Evolutionary conservation across 2,329 filamentous ascomycete genomes (phyloP).

Genomic region (Colletotrichum spinosum): DNA sequence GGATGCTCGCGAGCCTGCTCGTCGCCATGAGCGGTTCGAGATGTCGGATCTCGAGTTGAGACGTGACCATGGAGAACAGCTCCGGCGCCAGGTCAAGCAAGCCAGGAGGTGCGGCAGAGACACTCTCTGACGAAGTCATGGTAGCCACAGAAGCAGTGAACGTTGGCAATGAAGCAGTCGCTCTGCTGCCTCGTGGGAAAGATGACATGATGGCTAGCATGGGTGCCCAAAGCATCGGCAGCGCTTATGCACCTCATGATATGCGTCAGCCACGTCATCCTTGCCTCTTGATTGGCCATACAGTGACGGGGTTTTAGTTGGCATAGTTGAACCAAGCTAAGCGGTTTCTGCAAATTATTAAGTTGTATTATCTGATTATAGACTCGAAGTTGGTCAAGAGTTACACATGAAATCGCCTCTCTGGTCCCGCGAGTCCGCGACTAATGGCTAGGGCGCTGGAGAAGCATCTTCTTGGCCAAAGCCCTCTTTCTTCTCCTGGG

Average conservation of each 20-base stretch:
- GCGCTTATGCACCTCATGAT: no score
- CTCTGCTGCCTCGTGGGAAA: no score
- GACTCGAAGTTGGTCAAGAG: neutral
- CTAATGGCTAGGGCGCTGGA: slow-evolving; percentile 7
- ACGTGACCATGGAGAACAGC: neutral
- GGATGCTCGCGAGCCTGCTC: neutral
- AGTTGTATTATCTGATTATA: neutral
- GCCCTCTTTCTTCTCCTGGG: slow-evolving; percentile 15
- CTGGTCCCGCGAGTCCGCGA: neutral
- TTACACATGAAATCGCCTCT: neutral
- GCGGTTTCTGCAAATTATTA: no score
- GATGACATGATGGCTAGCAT: no score
- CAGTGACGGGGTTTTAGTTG: no score
- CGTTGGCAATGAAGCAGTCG: no score
- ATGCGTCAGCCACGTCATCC: no score
- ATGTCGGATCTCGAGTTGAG: neutral
- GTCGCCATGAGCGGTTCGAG: slow-evolving; percentile 1
- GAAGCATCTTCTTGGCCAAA: slow-evolving; percentile 13
- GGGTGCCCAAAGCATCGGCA: no score
- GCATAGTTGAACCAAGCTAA: no score
- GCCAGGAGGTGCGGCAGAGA: neutral
- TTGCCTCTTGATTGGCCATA: no score
- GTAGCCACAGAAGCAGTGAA: no score
- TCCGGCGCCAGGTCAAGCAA: neutral
- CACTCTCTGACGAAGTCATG: no score